Base-by-base conservation (phyloP, 306 rosid genomes). In the Begonia loranthoides region DNA sequence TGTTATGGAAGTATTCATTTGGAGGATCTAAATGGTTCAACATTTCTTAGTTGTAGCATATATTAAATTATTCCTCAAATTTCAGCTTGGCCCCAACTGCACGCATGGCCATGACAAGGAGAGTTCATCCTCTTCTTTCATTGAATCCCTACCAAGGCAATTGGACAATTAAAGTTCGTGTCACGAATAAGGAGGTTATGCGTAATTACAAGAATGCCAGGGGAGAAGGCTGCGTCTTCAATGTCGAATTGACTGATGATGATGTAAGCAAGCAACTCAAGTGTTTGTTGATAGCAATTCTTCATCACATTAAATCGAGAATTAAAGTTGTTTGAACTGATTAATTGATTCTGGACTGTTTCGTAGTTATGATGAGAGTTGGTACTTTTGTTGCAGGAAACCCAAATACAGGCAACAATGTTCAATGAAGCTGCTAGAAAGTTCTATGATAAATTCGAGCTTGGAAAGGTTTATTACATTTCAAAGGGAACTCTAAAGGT, bases 321-420 rank as follows among this genome's bases (percentile, higher is more conserved):
- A 28, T 28, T 28, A 8, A 28, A 28, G 47, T 43, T 43, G 14
- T 43, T 11, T n/a, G 15, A 43, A 10, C 15, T 9, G 16, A 2
- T 41, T 24, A 3, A 15, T 12, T 46, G 34, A 15, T 2, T 44
- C 22, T 56, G 17, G 36, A 28, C n/a, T 33, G 48, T 40, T 45
- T 17, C 40, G 8, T 48, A 5, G 15, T 13, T 16, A 11, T 15
- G 21, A 48, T 22, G 0, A 17, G 12, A 11, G 11, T 47, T 70
- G 50, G 5, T 40, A 54, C 9, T 40, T 54, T 50, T 63, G 7
- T 22, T 70, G 52, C 75, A 90, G 99, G 99, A 95, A 13, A 90
- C 99, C 9, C 79, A 90, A 69, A 90, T 90, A 66, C 99, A 86
- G 69, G 99, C 99, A 55, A 90, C 99, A 1, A 90, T 90, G 99